Base-by-base conservation (phyloP, 208 protist genomes). In the Novymonas esmeraldas region DNA sequence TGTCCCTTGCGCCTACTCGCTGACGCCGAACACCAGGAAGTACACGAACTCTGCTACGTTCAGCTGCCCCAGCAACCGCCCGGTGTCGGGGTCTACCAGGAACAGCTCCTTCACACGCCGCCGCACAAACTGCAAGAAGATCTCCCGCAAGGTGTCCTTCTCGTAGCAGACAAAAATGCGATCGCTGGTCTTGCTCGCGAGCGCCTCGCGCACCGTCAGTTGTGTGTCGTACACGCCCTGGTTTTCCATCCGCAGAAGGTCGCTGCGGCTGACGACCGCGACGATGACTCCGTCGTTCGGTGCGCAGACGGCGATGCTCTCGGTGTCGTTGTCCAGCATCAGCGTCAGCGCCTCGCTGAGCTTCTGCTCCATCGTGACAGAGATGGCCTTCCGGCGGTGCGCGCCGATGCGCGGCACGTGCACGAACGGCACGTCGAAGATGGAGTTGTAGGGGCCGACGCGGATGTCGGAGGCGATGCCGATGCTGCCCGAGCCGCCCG, bases 171-270 rank as follows among this genome's bases (percentile, higher is more conserved):
- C 90, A 50, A 82, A 92, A 22, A 91, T 68, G 36, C 73, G 73
- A 20, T 77, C 77, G 11, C 68, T 74, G 13, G 84, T 61, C 60
- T 81, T 87, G 69, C 76, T 82, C 36, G 72, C 69, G 49, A 95
- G 54, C 39, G 85, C 87, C 64, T 94, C 85, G 10, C 82, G 85
- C 20, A 97, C 81, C 39, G 84, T 92, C 28, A 93, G 56, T 38
- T 83, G 74, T 3, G 81, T 95, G 73, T 97, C 82, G 70, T 97
- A 97, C 28, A 92, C 88, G n/a, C 92, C 92, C 49, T 93, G 83
- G 59, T 93, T 78, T 66, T 97, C 89, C 76, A 97, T 95, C 14
- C 85, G 81, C 48, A 97, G 81, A 0, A 94, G 61, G 56, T 97
- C 92, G 51, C 80, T 91, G 42, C 89, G 82, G 16, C 81, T 89